Conservation (phyloP, 2,329 filamentous ascomycete genomes). For the Aspergillus eucalypticola region DNA sequence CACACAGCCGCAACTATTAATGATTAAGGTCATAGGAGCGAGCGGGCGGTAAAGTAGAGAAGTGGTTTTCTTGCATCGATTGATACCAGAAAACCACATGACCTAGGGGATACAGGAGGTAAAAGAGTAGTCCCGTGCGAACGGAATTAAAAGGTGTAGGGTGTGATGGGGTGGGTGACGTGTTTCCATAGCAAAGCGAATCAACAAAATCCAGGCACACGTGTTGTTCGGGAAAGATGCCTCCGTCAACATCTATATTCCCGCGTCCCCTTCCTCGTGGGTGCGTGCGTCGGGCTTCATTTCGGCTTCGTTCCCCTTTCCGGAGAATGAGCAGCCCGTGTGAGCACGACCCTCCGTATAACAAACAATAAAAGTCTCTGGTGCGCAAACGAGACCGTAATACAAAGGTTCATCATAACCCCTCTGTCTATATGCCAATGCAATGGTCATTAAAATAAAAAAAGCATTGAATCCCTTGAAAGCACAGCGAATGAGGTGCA, state of each 20-base stretch:
- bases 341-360: background rate
- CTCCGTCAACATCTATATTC: background rate
- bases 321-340: background rate
- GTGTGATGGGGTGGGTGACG: background rate
- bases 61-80: background rate
- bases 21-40: background rate
- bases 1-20: background rate
- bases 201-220: background rate
- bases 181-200: slow-evolving; percentile 10
- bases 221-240: slow-evolving; percentile 2
- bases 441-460: slow-evolving; percentile 28
- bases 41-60: background rate
- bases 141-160: no score
- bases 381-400: slow-evolving; percentile 9
- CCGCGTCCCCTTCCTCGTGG: background rate
- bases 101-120: background rate
- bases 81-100: background rate
- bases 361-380: slow-evolving; percentile 2
- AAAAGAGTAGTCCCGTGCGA: background rate
- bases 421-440: slow-evolving; percentile 38
- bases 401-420: slow-evolving; percentile 15
- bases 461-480: slow-evolving; percentile 31
- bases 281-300: background rate
- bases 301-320: background rate
- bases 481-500: slow-evolving; percentile 45